Conservation (phyloP, 2,329 filamentous ascomycete genomes). For the Emmonsia crescens region DNA sequence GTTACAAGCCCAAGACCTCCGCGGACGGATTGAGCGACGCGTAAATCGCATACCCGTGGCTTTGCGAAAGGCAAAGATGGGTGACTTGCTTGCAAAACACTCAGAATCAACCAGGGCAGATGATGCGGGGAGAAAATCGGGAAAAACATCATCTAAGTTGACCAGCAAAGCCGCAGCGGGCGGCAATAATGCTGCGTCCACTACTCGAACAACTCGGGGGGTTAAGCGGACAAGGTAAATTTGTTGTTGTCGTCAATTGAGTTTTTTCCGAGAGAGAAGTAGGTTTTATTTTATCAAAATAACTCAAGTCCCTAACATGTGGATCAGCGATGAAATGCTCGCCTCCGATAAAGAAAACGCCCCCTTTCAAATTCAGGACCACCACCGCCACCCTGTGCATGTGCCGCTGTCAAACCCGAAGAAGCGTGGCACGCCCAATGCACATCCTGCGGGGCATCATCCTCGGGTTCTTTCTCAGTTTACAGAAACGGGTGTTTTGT, state of each 20-base stretch:
- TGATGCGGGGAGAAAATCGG: slow-evolving; percentile 31
- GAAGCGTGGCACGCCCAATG: slow-evolving; percentile 44
- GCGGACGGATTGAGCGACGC: slow-evolving; percentile 80
- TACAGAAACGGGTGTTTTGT: slow-evolving; percentile 54
- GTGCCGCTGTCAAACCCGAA: slow-evolving; percentile 55
- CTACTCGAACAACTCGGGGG: slow-evolving; percentile 15
- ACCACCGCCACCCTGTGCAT: slow-evolving; percentile 20
- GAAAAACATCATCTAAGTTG: slow-evolving; percentile 17
- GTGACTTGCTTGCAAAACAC: slow-evolving; percentile 58
- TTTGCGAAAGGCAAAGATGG: slow-evolving; percentile 69
- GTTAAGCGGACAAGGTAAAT: slow-evolving; percentile 24
- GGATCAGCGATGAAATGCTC: slow-evolving; percentile 50
- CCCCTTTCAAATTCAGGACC: slow-evolving; percentile 16
- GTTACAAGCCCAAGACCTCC: slow-evolving; percentile 73
- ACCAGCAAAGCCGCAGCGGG: slow-evolving; percentile 21
- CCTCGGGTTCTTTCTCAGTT: slow-evolving; percentile 34
- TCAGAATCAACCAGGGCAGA: slow-evolving; percentile 19
- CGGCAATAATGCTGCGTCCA: slow-evolving; percentile 21
- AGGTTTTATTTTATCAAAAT: slow-evolving; percentile 9
- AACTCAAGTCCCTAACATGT: slow-evolving; percentile 14
- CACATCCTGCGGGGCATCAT: slow-evolving; percentile 18
- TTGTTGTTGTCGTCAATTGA: not conserved
- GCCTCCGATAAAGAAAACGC: slow-evolving; percentile 68
- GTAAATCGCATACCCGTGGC: slow-evolving; percentile 80
- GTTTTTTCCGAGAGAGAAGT: not conserved